Evolutionary conservation across 306 rosid species (phyloP).

Genomic region (Vigna radiata): DNA sequence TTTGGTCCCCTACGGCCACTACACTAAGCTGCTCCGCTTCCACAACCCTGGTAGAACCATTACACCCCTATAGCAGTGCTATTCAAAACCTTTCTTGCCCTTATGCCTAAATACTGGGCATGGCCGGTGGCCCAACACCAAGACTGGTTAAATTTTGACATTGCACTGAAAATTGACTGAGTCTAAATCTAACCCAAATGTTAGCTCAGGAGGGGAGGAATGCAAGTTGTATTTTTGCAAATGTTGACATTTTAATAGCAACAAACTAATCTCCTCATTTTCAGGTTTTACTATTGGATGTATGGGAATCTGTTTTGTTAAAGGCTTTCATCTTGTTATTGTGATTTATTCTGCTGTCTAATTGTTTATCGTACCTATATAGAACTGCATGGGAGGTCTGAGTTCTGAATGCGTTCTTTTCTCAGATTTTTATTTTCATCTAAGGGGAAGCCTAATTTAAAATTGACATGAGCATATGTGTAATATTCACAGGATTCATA

Average conservation of each 20-base stretch:
- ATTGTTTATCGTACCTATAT: background rate
- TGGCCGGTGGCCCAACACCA: background rate
- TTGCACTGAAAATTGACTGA: background rate
- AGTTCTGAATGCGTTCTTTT: background rate
- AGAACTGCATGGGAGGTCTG: conserved; percentile 16
- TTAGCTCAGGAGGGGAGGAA: background rate
- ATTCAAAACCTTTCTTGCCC: background rate
- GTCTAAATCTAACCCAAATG: background rate
- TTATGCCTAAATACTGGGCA: background rate
- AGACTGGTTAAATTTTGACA: background rate
- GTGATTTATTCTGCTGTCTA: conserved; percentile 1
- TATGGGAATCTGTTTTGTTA: conserved; percentile 4
- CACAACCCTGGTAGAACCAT: no score
- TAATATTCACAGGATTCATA: conserved; percentile 60
- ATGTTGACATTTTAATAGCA: background rate
- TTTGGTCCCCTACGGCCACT: background rate
- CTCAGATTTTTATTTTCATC: background rate
- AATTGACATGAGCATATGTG: conserved; percentile 23
- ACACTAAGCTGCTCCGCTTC: background rate
- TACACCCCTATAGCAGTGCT: background rate
- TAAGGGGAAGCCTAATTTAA: conserved; percentile 12
- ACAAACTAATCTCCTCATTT: background rate
- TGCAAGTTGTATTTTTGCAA: background rate
- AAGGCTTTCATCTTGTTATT: background rate
- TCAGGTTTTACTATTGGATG: background rate